Conservation (phyloP, 1,284 basidiomycete species). For the Ceratobasidium sp. region DNA sequence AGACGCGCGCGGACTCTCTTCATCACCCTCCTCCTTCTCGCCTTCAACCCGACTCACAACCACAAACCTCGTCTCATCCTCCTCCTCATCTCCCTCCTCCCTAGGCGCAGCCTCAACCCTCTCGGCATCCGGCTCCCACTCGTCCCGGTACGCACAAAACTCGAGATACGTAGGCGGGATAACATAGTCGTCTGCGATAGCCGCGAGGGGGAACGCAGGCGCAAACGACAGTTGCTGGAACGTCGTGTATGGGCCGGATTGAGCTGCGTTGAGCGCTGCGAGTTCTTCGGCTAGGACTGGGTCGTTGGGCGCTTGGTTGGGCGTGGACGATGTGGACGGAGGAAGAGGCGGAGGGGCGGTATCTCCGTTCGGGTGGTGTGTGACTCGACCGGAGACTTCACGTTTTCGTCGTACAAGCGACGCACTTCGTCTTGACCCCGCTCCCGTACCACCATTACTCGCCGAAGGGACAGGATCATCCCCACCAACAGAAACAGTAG, state of each 20-base stretch:
- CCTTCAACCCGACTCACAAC: not conserved
- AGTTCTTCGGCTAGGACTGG: slow-evolving; percentile 69
- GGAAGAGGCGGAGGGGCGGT: slow-evolving; percentile 1
- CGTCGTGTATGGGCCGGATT: slow-evolving; percentile 85
- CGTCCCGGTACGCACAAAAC: slow-evolving; percentile 75
- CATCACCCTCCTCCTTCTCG: not conserved
- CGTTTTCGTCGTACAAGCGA: slow-evolving; percentile 26
- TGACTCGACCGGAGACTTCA: slow-evolving; percentile 28
- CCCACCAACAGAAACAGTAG: slow-evolving; percentile 32
- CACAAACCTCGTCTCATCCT: slow-evolving; percentile 2
- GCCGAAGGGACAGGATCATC: not conserved
- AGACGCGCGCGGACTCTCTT: slow-evolving; percentile 8
- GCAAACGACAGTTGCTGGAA: slow-evolving; percentile 89
- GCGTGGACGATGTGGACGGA: not conserved
- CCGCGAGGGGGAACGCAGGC: slow-evolving; percentile 85
- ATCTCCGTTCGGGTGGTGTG: slow-evolving; percentile 6
- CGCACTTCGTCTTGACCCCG: slow-evolving; percentile 13
- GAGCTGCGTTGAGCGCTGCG: slow-evolving; percentile 70
- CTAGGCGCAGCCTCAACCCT: slow-evolving; percentile 49
- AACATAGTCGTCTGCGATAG: slow-evolving; percentile 87
- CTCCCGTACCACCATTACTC: not conserved
- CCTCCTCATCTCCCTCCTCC: slow-evolving; percentile 51
- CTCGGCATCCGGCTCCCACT: slow-evolving; percentile 56
- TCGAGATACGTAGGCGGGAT: slow-evolving; percentile 88
- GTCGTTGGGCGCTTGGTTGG: not conserved